These are phyloP conservation scores for Lagenaria siceraria DNA, from an alignment of 306 rosid species.

Conservation along the genomic window DNA sequence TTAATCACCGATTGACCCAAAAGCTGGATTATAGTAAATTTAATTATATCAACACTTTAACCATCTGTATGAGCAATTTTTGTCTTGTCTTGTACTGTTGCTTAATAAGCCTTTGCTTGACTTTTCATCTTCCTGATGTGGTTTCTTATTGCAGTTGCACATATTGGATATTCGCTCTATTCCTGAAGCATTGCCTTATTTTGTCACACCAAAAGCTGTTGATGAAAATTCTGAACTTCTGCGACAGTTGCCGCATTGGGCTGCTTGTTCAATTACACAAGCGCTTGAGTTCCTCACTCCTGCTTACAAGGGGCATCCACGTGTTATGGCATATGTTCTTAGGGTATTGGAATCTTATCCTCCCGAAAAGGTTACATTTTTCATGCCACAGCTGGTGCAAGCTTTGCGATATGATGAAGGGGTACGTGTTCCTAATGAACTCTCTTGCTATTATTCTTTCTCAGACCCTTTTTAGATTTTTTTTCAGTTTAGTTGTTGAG, in stretches of 20 bases:
- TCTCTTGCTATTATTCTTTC: not conserved
- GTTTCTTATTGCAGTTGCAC: conserved; percentile 45
- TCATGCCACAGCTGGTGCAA: conserved; percentile 98
- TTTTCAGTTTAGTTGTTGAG: not conserved
- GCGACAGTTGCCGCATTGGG: conserved; percentile 99
- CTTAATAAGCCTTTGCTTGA: conserved; percentile 13
- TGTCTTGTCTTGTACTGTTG: conserved; percentile 3
- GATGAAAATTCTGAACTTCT: conserved; percentile 89
- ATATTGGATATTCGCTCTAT: conserved; percentile 73
- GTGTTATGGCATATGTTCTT: conserved; percentile 95
- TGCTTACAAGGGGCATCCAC: conserved; percentile 91
- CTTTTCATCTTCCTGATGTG: conserved; percentile 1
- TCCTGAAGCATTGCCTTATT: conserved; percentile 93
- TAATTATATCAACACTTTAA: no score
- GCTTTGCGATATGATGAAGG: conserved; percentile 89
- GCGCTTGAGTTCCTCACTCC: conserved; percentile 94
- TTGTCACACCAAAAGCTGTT: conserved; percentile 81
- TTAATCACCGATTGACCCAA: no score
- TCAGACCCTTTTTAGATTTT: not conserved
- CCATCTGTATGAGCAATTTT: not conserved
- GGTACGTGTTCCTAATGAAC: conserved; percentile 30
- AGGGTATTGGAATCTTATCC: conserved; percentile 97
- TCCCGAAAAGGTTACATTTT: conserved; percentile 84
- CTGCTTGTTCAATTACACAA: conserved; percentile 94
- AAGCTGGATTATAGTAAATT: no score